These are phyloP conservation scores for Cylindrotheca fusiformis DNA, from an alignment of 108 stramenopile genomes.

Conservation along the genomic window DNA sequence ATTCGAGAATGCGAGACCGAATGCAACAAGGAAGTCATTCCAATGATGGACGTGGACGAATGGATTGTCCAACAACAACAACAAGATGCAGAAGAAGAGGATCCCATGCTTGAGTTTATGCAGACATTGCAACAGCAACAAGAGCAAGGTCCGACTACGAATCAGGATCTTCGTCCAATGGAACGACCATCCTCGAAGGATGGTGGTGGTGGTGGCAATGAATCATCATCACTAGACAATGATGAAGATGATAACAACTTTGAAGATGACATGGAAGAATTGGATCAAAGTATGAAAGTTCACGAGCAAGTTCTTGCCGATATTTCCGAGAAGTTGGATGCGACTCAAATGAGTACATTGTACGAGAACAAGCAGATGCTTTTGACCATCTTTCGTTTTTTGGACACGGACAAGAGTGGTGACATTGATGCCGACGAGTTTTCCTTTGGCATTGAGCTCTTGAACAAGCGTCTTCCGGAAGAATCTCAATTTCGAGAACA, in stretches of 20 bases:
- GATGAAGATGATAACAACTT: too few relatives aligned
- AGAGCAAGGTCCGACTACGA: too few relatives aligned
- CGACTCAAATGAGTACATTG: conserved; percentile 3
- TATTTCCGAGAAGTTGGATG: conserved; percentile 1
- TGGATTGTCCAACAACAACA: neutral
- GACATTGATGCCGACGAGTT: conserved; percentile 23
- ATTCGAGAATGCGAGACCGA: neutral
- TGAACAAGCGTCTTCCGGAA: conserved; percentile 29
- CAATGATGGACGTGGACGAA: neutral
- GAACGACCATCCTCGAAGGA: neutral
- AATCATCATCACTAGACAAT: too few relatives aligned
- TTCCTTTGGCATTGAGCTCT: conserved; percentile 20
- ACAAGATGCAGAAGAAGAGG: too few relatives aligned
- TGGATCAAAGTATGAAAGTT: neutral
- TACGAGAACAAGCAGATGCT: conserved; percentile 19
- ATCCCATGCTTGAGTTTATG: too few relatives aligned
- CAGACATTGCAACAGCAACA: too few relatives aligned
- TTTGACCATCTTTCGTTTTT: conserved; percentile 6
- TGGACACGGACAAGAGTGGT: conserved; percentile 29
- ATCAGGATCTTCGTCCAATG: neutral
- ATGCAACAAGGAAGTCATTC: neutral
- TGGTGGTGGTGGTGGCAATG: too few relatives aligned
- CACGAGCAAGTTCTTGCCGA: neutral
- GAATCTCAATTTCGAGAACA: conserved; percentile 9
- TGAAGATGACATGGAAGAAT: neutral